Conservation (phyloP, 2,329 filamentous ascomycete genomes). For the Ambrosiella cleistominuta region DNA sequence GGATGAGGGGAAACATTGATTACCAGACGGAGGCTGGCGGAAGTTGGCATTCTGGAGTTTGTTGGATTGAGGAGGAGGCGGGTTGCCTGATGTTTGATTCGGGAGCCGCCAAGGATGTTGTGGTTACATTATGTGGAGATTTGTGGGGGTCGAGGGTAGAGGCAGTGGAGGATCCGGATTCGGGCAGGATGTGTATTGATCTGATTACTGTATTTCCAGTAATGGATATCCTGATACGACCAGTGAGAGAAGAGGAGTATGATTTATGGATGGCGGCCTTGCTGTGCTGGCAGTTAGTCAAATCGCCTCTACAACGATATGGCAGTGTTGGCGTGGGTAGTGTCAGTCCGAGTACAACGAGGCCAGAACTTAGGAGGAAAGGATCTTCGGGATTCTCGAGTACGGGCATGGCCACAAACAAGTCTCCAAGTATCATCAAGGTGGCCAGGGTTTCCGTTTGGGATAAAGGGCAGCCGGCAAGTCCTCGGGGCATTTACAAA, state of each 20-base stretch:
- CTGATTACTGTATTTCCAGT: constrained; percentile 8
- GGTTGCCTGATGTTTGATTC: constrained; percentile 61
- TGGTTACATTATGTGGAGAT: constrained; percentile 10
- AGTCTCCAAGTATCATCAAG: constrained; percentile 63
- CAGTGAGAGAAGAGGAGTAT: constrained; percentile 45
- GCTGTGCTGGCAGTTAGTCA: constrained; percentile 64
- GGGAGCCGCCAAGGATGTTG: constrained; percentile 18
- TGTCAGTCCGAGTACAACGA: constrained; percentile 22
- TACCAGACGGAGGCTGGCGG: constrained; percentile 46
- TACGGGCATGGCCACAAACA: constrained; percentile 14
- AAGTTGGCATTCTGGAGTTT: constrained; percentile 53
- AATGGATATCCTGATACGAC: constrained; percentile 44
- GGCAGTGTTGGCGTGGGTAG: constrained; percentile 18
- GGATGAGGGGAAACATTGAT: constrained; percentile 63
- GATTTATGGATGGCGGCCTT: constrained; percentile 68
- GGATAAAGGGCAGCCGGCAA: constrained; percentile 53
- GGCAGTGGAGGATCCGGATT: constrained; percentile 21
- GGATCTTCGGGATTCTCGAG: constrained; percentile 13
- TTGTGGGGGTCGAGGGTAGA: constrained; percentile 7
- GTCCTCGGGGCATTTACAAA: constrained; percentile 38
- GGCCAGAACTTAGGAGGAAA: constrained; percentile 27
- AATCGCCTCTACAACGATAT: constrained; percentile 34
- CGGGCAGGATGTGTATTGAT: constrained; percentile 8
- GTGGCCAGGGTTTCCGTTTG: constrained; percentile 80
- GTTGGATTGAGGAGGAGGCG: constrained; percentile 60